These are phyloP conservation scores for Herpotrichia juniperi DNA, from an alignment of 2,329 filamentous ascomycete species.

Conservation along the genomic window DNA sequence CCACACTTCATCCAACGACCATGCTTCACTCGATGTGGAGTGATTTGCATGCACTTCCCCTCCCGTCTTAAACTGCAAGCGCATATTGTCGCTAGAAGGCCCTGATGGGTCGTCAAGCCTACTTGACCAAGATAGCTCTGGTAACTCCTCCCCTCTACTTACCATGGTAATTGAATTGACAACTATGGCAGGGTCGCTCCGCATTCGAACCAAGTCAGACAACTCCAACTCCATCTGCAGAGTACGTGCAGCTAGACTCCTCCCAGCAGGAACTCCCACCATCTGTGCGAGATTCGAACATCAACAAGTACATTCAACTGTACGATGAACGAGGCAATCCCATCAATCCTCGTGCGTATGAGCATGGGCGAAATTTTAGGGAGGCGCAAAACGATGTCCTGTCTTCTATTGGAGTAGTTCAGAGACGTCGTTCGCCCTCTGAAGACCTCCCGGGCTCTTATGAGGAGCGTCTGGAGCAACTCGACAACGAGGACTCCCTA, in stretches of 20 bases:
- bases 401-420: constrained; percentile 54
- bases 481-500: constrained; percentile 37
- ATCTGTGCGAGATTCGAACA: constrained; percentile 26
- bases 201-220: constrained; percentile 44
- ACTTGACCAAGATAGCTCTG: constrained; percentile 45
- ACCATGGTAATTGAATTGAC: constrained; percentile 15
- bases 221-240: constrained; percentile 22
- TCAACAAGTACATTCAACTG: constrained; percentile 43
- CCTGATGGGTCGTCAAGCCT: constrained; percentile 44
- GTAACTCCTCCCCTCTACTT: constrained; percentile 19
- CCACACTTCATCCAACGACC: not conserved
- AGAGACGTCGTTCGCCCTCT: constrained; percentile 40
- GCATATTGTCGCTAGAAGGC: not conserved
- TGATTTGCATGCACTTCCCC: not conserved
- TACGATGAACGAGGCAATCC: constrained; percentile 55
- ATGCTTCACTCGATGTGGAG: not conserved
- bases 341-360: constrained; percentile 48
- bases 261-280: constrained; percentile 29
- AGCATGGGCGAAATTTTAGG: constrained; percentile 48
- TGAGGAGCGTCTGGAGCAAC: constrained; percentile 31
- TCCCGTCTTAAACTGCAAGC: not conserved
- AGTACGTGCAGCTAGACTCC: constrained; percentile 35
- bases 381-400: constrained; percentile 56
- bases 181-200: constrained; percentile 45
- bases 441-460: constrained; percentile 33